Percentiles rank a stretch among this genome's conserved stretches.
Evolutionary conservation across 306 rosid genomes (phyloP).

Genomic region (Rosa lucieae): DNA sequence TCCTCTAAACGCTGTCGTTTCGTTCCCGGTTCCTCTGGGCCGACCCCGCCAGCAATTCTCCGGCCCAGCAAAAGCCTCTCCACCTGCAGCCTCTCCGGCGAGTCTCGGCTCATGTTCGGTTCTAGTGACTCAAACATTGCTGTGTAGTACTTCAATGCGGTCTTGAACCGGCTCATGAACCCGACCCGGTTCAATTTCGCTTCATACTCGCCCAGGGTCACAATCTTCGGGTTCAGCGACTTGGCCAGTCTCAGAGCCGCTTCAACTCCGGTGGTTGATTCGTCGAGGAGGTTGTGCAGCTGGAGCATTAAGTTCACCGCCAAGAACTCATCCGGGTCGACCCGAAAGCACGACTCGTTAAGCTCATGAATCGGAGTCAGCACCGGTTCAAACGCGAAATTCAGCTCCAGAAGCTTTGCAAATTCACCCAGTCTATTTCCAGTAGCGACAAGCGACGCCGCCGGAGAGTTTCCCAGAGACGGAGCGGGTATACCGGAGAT

Average conservation of each 20-base stretch:
- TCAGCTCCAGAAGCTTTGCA: constrained; percentile 64
- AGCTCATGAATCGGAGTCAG: constrained; percentile 67
- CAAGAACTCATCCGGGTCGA: constrained; percentile 57
- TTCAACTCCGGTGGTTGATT: constrained; percentile 47
- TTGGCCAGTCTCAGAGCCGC: constrained; percentile 63
- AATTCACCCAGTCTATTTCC: constrained; percentile 77
- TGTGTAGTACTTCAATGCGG: constrained; percentile 62
- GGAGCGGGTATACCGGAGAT: constrained; percentile 91
- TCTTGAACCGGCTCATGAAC: constrained; percentile 57
- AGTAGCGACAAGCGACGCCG: constrained; percentile 65
- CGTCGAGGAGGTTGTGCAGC: constrained; percentile 73
- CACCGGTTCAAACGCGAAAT: constrained; percentile 72
- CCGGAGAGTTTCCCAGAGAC: constrained; percentile 57
- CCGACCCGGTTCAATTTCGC: constrained; percentile 60
- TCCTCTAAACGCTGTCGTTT: constrained; percentile 72
- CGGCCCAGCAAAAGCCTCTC: constrained; percentile 71
- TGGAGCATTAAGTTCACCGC: constrained; percentile 97
- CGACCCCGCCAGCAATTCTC: constrained; percentile 53
- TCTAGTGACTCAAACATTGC: constrained; percentile 87
- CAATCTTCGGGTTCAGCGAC: constrained; percentile 68
- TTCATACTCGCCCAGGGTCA: constrained; percentile 88
- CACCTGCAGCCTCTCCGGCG: constrained; percentile 63
- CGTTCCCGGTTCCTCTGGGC: constrained; percentile 39
- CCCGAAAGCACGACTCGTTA: constrained; percentile 51
- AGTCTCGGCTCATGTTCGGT: constrained; percentile 62